Conservation (phyloP, 2,329 filamentous ascomycete genomes). For the Sclerotinia trifoliorum region DNA sequence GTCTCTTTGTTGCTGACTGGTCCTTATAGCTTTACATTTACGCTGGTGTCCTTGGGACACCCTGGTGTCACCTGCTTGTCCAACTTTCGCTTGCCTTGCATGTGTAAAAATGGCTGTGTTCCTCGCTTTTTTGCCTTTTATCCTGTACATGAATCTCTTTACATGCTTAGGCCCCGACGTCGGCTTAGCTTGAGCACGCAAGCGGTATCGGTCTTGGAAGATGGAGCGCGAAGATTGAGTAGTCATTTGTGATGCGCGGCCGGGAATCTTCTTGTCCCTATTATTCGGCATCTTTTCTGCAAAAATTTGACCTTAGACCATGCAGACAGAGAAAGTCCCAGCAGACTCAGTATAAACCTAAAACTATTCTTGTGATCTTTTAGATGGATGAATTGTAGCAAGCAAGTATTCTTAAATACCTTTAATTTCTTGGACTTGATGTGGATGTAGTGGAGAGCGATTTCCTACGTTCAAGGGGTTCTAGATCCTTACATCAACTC, state of each 20-base stretch:
- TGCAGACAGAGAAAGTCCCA: neutral
- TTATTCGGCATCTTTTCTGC: neutral
- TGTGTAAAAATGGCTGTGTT: too few relatives aligned
- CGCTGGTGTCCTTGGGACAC: neutral
- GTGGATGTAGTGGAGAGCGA: neutral
- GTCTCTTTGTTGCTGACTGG: neutral
- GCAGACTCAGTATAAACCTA: fast-evolving
- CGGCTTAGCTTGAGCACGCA: neutral
- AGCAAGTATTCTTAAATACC: too few relatives aligned
- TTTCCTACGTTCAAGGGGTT: neutral
- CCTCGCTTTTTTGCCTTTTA: too few relatives aligned
- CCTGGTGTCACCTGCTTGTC: too few relatives aligned
- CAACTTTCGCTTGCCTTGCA: too few relatives aligned
- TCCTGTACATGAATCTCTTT: neutral
- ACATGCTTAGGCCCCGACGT: neutral
- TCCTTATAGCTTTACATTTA: neutral
- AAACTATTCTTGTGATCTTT: neutral
- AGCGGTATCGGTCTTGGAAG: too few relatives aligned
- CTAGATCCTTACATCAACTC: neutral
- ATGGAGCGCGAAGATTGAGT: neutral
- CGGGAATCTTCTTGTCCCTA: too few relatives aligned
- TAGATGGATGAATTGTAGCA: neutral
- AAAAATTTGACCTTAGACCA: too few relatives aligned
- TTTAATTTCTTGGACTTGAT: neutral
- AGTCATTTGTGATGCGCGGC: neutral